A percentile compares a stretch with the other conserved stretches of the same genome.
phyloP scores from a whole-genome alignment of 2,329 filamentous ascomycete species.

The Penicillium rolfsii region DNA sequence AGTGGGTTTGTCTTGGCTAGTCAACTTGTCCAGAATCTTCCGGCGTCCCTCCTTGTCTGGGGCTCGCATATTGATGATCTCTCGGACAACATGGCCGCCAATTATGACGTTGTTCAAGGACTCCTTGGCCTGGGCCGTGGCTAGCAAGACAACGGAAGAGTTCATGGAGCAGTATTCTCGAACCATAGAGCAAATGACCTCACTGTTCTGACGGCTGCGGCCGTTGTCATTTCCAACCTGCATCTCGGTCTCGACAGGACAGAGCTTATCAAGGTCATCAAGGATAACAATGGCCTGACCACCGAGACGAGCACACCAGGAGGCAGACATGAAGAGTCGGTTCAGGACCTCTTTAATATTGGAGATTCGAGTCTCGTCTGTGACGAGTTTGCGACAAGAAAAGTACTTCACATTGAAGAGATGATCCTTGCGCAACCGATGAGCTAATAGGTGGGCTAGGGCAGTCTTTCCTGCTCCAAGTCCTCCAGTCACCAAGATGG shows the following conservation, averaged over 20 bases:
- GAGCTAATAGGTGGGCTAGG: constrained; percentile 74
- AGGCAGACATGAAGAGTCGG: constrained; percentile 82
- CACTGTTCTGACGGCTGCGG: constrained; percentile 87
- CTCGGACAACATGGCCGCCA: constrained; percentile 86
- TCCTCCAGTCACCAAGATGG: constrained; percentile 84
- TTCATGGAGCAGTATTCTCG: constrained; percentile 80
- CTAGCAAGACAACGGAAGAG: constrained; percentile 81
- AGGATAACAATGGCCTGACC: constrained; percentile 83
- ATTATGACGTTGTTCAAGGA: constrained; percentile 87
- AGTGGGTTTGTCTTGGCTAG: constrained; percentile 51
- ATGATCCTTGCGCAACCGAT: constrained; percentile 70
- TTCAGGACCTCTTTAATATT: constrained; percentile 88
- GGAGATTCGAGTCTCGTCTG: constrained; percentile 85
- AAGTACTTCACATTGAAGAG: constrained; percentile 86
- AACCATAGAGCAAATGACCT: constrained; percentile 80
- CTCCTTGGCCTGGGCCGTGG: constrained; percentile 91
- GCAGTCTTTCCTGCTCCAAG: constrained; percentile 89
- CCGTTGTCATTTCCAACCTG: constrained; percentile 93
- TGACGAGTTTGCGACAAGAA: constrained; percentile 82
- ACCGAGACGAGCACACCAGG: constrained; percentile 86
- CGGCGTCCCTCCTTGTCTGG: constrained; percentile 89
- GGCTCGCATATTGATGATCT: constrained; percentile 86
- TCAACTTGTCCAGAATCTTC: constrained; percentile 79
- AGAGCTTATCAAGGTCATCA: constrained; percentile 91
- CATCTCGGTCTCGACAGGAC: constrained; percentile 89